Evolutionary conservation across 2,329 filamentous ascomycete genomes (phyloP).

Genomic region (Graphiopsis chlorocephala): DNA sequence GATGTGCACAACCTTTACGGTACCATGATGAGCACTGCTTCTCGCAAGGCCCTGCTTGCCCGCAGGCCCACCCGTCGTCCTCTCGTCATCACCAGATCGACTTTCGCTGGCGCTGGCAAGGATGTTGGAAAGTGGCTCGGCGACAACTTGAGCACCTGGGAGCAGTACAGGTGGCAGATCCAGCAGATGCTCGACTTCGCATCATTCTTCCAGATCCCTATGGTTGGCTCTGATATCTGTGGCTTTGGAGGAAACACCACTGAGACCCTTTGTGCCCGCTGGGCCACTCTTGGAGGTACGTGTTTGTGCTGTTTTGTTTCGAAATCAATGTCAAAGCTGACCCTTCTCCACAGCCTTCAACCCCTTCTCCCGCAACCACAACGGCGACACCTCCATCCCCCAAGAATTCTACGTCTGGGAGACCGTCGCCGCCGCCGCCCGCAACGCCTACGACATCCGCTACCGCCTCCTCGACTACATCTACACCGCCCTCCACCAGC

Average conservation of each 20-base stretch:
- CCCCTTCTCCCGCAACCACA: conserved; percentile 72
- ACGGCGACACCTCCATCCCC: conserved; percentile 47
- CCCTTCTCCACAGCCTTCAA: conserved; percentile 52
- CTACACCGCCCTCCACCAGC: conserved; percentile 64
- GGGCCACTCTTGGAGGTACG: conserved; percentile 58
- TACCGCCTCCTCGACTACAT: conserved; percentile 72
- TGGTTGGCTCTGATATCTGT: conserved; percentile 62
- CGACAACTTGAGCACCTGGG: conserved; percentile 46
- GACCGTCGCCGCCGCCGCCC: conserved; percentile 58
- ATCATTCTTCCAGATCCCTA: conserved; percentile 39
- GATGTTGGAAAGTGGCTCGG: conserved; percentile 57
- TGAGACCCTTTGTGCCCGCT: conserved; percentile 66
- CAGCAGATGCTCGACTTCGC: conserved; percentile 42
- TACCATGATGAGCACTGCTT: conserved; percentile 67
- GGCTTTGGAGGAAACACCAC: conserved; percentile 67
- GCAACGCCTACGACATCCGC: conserved; percentile 64
- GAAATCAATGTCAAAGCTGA: neutral
- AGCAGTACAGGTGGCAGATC: conserved; percentile 38
- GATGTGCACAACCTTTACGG: conserved; percentile 65
- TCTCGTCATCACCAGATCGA: conserved; percentile 68
- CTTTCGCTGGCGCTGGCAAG: conserved; percentile 66
- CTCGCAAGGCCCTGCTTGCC: conserved; percentile 60
- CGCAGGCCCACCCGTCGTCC: conserved; percentile 62
- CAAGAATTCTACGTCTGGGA: conserved; percentile 72
- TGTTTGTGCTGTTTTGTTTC: no score